Evolutionary conservation across 1,139 yeast species (phyloP), one percentile per base, ranked within the genome.

Genomic region (Suhomyces chickasaworum): DNA sequence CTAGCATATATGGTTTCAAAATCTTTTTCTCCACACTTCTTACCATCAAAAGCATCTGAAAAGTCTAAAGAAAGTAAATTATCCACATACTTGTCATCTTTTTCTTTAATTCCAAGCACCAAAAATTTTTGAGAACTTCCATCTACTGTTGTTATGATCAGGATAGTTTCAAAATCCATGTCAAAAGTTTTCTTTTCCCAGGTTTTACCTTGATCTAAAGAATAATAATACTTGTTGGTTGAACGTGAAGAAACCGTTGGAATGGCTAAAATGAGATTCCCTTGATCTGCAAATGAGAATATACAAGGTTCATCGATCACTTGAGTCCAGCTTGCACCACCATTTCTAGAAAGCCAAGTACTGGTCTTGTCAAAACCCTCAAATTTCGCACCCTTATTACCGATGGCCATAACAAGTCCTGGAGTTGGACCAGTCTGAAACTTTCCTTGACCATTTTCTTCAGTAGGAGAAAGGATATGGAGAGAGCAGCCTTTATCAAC

Each of bases 281-380:
- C 97, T 48, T 80, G 80, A 63, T 89, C 96, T 45, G 95, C 96
- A 66, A 83, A 85, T 0, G 85, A 73, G 53, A 79, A 83, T 4
- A 74, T 58, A 38, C 81, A 72, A 1, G 90, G 82, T 34, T 72
- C 77, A 34, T 81, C 80, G 21, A 83, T 58, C 0, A 83, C 78
- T 47, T 71, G 61, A 34, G 64, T 65, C 97, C 97, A 90, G 0
- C 84, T 68, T 7, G 75, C 64, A 18, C 97, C 97, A 32, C 90
- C 93, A 65, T 89, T 89, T 51, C 88, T 75, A 0, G 96, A 87
- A 4, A 87, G 59, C 62, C 75, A 89, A 1, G 90, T 83, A 16
- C 69, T 64, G 58, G 71, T 53, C 3, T 69, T 59, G 0, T 57
- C 46, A 10, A 60, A 38, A 20, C 68, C 64, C 2, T 55, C 39